Evolutionary conservation across 1,139 yeast genomes (phyloP), one percentile per base, ranked within the genome.

Genomic region (Candida sp.): DNA sequence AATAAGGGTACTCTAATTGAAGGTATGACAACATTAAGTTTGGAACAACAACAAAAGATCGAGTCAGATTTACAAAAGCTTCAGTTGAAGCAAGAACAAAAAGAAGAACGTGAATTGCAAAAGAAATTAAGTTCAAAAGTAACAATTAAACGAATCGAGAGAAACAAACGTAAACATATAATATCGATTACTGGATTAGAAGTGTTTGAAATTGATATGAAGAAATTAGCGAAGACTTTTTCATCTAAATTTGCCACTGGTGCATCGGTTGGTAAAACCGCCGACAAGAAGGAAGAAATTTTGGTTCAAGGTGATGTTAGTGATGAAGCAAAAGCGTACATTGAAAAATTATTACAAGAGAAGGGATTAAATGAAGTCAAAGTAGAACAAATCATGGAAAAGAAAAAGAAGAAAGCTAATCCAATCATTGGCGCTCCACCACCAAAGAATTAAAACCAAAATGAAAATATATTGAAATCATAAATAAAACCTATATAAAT

Each of bases 171-270:
- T 56, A 91, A 91, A 64, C 90, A 86, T 61, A 87, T 90, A 45
- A 85, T 90, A 45, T 87, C 96, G 29, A 84, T 91, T 44, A 77
- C 87, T 19, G 97, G 97, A 21, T 74, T 91, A 50, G 98, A 91
- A 60, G 89, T 90, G 39, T 86, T 89, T 62, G 93, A 83, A 52
- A 81, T 89, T 49, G 97, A 91, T 60, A 77, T 88, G 77, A 93
- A 93, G 72, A 90, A 90, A 60, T 75, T 89, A 53, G 87, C 97
- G 38, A 93, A 93, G 73, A 84, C 90, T 0, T 89, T 93, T 66
- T 95, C 97, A 0, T 84, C 95, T 35, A 89, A 88, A 63, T 93
- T 91, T 61, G 99, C 99, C 21, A 91, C 98, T 3, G 99, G 99
- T 39, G 95, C 97, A 22, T 82, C 95, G 36, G 97, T 91, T n/a